Base-by-base conservation (phyloP, 225 moss, liverwort and hornwort species). In the Climacium dendroides region DNA sequence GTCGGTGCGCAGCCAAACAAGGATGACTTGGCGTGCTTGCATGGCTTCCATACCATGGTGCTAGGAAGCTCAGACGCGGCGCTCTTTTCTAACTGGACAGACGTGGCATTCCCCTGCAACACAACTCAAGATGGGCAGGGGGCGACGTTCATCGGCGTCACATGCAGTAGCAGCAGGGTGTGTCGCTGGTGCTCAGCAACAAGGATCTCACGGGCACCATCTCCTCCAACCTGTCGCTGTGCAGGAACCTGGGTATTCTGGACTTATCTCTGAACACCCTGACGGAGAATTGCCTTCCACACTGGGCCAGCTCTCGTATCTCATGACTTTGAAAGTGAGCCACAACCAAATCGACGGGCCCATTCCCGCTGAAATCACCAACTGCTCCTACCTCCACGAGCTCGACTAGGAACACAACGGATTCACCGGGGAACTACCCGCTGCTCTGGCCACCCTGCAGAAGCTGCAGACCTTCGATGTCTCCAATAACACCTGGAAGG, bases 381-480 rank as follows among this genome's bases (percentile, higher is more conserved):
- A 95, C 87, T 96, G 96, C 35, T 88, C 90, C 39, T 96, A 91
- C 87, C 90, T 96, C 69, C 92, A 93, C 63, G 88, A 90, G 61
- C 91, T 97, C 16, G 97, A 97, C 81, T 87, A 96, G 74, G 94
- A 95, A 48, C 52, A 89, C 76, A 97, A 97, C 81, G 80, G 62
- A 37, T 88, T 97, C 79, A 91, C 88, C 6, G 97, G 96, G 4
- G 69, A 85, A 35, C 91, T 97, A 9, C 96, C 97, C 1, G 35
- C 57, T 19, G 92, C 66, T 30, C 86, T 96, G n/a, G 94, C 90
- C 65, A 85, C 74, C 11, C 91, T 97, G 19, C 89, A 89, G 84
- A 97, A 93, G 89, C 93, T 97, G 48, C 82, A 75, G 58, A 87
- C 61, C 28, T 97, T 97, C 30, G 97, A 97, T 73, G 95, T 97